phyloP scores from a whole-genome alignment of 768 basidiomycete genomes.

The Cystofilobasidium ferigula region DNA sequence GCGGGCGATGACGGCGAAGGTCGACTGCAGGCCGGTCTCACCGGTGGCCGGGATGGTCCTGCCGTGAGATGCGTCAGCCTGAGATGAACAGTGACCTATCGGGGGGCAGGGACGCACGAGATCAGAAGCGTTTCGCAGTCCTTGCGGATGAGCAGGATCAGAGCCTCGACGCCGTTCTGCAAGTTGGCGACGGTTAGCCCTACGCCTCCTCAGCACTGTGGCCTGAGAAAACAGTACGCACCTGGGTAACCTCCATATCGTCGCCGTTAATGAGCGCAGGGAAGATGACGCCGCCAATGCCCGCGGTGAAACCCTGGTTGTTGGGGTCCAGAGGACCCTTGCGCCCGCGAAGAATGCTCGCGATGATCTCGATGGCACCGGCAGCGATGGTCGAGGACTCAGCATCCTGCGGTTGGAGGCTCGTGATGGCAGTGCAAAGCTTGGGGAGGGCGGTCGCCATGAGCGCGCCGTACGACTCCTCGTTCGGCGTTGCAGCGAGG shows the following conservation, averaged over 20 bases:
- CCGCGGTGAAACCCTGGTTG: slow-evolving; percentile 65
- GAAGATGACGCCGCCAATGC: slow-evolving; percentile 46
- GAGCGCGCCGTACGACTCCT: slow-evolving; percentile 59
- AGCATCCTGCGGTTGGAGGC: slow-evolving; percentile 5
- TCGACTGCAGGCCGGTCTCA: slow-evolving; percentile 61
- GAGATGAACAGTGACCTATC: neutral
- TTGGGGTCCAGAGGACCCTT: slow-evolving; percentile 43
- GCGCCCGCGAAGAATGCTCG: slow-evolving; percentile 59
- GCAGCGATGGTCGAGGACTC: slow-evolving; percentile 47
- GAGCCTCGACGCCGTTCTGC: slow-evolving; percentile 68
- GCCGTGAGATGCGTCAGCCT: too few species aligned
- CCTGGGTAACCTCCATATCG: slow-evolving; percentile 61
- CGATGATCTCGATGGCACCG: slow-evolving; percentile 71
- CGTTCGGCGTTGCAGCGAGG: slow-evolving; percentile 52
- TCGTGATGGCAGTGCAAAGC: slow-evolving; percentile 54
- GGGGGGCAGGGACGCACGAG: too few species aligned
- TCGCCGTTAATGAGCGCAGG: slow-evolving; percentile 70
- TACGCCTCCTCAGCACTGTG: neutral
- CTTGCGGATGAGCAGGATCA: slow-evolving; percentile 77
- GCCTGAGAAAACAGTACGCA: slow-evolving; percentile 26
- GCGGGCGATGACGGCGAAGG: slow-evolving; percentile 64
- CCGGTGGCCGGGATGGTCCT: slow-evolving; percentile 46
- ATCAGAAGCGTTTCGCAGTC: slow-evolving; percentile 67
- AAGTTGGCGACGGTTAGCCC: neutral
- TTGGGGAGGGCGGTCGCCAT: slow-evolving; percentile 62